Evolutionary conservation across 495 filamentous ascomycete genomes (phyloP).

Genomic region (Penicillium pancosmium): DNA sequence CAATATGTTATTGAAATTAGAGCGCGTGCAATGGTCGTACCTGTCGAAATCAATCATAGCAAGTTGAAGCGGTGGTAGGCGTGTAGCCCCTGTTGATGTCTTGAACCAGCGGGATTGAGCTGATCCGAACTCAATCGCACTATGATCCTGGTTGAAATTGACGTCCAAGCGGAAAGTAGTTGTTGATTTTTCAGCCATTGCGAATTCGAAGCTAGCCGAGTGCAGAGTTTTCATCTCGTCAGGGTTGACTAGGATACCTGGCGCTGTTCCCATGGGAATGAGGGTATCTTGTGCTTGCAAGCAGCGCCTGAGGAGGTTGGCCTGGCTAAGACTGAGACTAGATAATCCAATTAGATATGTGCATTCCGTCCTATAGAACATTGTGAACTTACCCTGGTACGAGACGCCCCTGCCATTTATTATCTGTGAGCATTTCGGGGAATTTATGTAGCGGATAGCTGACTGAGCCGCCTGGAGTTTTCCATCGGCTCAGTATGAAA

Average conservation of each 20-base stretch:
- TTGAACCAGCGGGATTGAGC: conserved; percentile 40
- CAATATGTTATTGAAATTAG: background rate
- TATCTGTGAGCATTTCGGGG: conserved; percentile 40
- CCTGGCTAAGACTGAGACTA: background rate
- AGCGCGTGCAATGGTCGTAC: conserved; percentile 18
- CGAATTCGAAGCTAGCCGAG: conserved; percentile 48
- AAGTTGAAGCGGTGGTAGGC: conserved; percentile 29
- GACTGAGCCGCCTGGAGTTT: conserved; percentile 28
- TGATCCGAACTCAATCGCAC: conserved; percentile 27
- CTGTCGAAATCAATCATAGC: conserved; percentile 39
- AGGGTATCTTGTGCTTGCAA: conserved; percentile 46
- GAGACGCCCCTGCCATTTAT: conserved; percentile 41
- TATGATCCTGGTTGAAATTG: conserved; percentile 23
- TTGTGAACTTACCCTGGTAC: conserved; percentile 39
- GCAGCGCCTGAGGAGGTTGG: conserved; percentile 4
- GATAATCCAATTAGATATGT: background rate
- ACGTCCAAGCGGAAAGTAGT: conserved; percentile 41
- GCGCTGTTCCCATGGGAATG: conserved; percentile 46
- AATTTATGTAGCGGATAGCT: conserved; percentile 55
- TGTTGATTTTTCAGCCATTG: conserved; percentile 18
- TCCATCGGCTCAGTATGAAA: conserved; percentile 48
- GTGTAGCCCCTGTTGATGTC: conserved; percentile 15
- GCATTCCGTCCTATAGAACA: too few relatives aligned
- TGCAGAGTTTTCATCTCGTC: conserved; percentile 31
- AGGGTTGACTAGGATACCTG: too few relatives aligned